Evolutionary conservation across 1,284 basidiomycete species (phyloP), one percentile per base, ranked within the genome.

Genomic region (Fomes fomentarius): DNA sequence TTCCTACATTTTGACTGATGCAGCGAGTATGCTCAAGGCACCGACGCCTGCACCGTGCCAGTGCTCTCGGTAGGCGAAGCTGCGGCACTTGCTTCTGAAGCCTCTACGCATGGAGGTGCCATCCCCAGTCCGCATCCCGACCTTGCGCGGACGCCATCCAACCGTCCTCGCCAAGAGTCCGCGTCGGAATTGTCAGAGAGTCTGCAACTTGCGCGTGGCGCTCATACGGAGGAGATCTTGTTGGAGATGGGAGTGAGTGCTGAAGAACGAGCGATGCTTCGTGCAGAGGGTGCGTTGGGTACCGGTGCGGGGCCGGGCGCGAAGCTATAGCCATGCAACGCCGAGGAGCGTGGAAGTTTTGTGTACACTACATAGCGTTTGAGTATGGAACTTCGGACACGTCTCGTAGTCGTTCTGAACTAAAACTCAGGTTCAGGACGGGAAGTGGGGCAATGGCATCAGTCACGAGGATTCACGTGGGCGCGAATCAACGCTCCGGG

Each of bases 31-130:
- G 30, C 14, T 44, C 7, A 68, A 84, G 89, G 80, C 26, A 87
- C 83, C 8, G 92, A 94, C 58, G 85, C 90, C 8, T 94, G 92
- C 67, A 80, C 79, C 4, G 76, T 89, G 6, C 90, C 92, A 0
- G 87, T 94, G 15, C 76, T 93, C n/a, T 77, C 79, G 2, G 79
- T 85, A 0, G 60, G 70, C 22, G 88, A 91, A 74, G 87, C 85
- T 4, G 77, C 74, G 6, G 68, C 65, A 25, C 67, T 79, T 25
- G 70, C 76, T 48, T 61, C 71, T 6, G 62, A 67, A 4, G 71
- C n/a, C n/a, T n/a, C 70, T 15, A 51, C 52, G 11, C 17, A 45
- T 24, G 37, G 41, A 22, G 58, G 47, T 5, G 48, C 63, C 21
- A 66, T 80, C 21, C 83, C 85, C 6, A 59, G 63, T 10, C 76